These are phyloP conservation scores for Paxillus ammoniavirescens DNA, from an alignment of 768 basidiomycete species.

Conservation along the genomic window DNA sequence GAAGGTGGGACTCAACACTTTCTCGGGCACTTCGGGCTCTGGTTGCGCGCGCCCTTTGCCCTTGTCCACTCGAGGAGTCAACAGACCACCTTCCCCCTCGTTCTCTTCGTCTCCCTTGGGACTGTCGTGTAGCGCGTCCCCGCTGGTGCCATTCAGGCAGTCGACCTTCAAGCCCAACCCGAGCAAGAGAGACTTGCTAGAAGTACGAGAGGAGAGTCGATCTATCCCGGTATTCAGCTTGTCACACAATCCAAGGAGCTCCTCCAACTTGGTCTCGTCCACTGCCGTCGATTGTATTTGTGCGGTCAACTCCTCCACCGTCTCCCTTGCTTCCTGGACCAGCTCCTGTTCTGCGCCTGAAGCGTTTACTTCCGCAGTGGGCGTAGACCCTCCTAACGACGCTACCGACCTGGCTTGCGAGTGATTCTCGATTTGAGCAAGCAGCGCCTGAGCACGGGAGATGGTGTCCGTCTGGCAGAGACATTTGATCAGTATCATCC, in stretches of 20 bases:
- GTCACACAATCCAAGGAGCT: conserved; percentile 73
- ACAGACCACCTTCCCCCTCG: conserved; percentile 34
- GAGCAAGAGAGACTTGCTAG: conserved; percentile 41
- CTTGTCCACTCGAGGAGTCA: conserved; percentile 71
- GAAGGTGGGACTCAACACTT: conserved; percentile 69
- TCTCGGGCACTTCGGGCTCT: conserved; percentile 65
- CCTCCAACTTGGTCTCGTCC: conserved; percentile 61
- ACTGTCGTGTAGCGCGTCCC: conserved; percentile 17
- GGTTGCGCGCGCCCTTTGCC: conserved; percentile 74
- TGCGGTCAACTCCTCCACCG: conserved; percentile 49
- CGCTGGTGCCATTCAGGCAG: conserved; percentile 29
- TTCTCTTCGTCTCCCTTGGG: conserved; percentile 10
- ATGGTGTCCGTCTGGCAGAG: conserved; percentile 8
- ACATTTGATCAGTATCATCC: too few species aligned
- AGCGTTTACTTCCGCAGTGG: conserved; percentile 6
- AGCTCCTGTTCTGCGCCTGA: conserved; percentile 33
- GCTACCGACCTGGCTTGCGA: not conserved
- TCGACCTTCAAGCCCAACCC: conserved; percentile 46
- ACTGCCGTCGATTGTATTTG: conserved; percentile 51
- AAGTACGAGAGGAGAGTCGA: conserved; percentile 38
- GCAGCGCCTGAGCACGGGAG: conserved; percentile 40
- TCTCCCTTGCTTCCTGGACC: conserved; percentile 47
- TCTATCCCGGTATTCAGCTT: conserved; percentile 57
- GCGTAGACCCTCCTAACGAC: conserved; percentile 1
- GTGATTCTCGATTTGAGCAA: conserved; percentile 37